Conservation (phyloP, 768 basidiomycete species). For the Amanita brunnescens region DNA sequence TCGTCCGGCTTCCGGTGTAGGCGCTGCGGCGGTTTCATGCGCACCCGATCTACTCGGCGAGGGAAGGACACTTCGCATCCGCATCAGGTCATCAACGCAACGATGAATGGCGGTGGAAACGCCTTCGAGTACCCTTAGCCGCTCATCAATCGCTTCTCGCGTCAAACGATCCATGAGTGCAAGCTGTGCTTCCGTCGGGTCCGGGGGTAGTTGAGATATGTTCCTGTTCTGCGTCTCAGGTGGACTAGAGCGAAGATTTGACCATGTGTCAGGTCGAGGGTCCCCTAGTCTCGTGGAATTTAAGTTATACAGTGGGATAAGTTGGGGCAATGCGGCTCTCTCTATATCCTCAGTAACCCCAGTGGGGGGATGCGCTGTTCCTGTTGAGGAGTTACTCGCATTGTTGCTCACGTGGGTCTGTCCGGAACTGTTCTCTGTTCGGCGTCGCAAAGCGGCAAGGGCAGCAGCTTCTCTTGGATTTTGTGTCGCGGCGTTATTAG, state of each 20-base stretch:
- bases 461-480: conserved; percentile 45
- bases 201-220: conserved; percentile 32
- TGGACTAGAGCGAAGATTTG: not conserved
- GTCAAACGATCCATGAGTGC: conserved; percentile 56
- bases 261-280: not conserved
- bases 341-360: not conserved
- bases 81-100: conserved; percentile 72
- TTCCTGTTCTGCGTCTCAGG: conserved; percentile 2
- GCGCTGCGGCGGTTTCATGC: not conserved
- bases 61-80: conserved; percentile 66
- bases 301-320: conserved; percentile 32
- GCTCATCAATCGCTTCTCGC: conserved; percentile 78
- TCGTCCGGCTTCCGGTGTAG: not conserved
- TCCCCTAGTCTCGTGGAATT: not conserved
- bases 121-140: conserved; percentile 68
- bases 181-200: conserved; percentile 54
- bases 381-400: not conserved
- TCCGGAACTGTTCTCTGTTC: conserved; percentile 16
- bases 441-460: conserved; percentile 55
- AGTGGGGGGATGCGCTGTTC: not conserved
- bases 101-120: conserved; percentile 67
- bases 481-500: conserved; percentile 8
- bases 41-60: conserved; percentile 12
- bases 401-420: not conserved
- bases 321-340: conserved; percentile 7